Base-by-base conservation (phyloP, 2,329 filamentous ascomycete species). In the Aureobasidium sp. region DNA sequence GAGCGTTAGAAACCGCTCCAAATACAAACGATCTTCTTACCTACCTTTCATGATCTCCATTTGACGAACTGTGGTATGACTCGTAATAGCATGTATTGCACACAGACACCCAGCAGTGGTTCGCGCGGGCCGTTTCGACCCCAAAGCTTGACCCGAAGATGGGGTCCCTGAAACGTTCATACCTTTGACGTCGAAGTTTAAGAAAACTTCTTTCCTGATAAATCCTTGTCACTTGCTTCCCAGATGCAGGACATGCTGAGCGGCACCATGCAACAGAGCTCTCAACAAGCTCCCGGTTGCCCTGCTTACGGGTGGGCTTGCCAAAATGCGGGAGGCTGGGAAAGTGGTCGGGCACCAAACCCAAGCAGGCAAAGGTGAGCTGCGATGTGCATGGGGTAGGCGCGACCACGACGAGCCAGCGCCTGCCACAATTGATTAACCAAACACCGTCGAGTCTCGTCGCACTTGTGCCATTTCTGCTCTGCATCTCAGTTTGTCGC, bases 51-150 rank as follows among this genome's bases (percentile, higher is more conserved):
- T 51, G 3, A 17, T 17, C 2, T 29, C 14, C 22, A 48, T n/a
- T 3, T 11, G 53, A 14, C 37, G 31, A 14, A 48, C 7, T 3
- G 15, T 11, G 7, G 39, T 47, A 45, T 37, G 53, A 57, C 53
- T 47, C 53, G 41, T 42, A 27, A 36, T 34, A 31, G 39, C 25
- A 57, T 44, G 55, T 57, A 34, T 25, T 25, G 22, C 22, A 25
- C 53, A 57, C 20, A 25, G 53, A 41, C 34, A 45, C n/a, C 4
- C n/a, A 22, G 31, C 15, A 9, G 11, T 44, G 37, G 55, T 59
- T 59, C 55, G 55, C 55, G 34, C 62, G 62, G 62, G 62, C 57
- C 62, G 62, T 63, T 63, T 59, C 51, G 41, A 45, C 31, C 31
- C 34, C 53, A 42, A 61, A 61, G 58, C 58, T 61, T 61, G 58